Conservation (phyloP, 2,329 filamentous ascomycete genomes). For the Aspergillus arachidicola region DNA sequence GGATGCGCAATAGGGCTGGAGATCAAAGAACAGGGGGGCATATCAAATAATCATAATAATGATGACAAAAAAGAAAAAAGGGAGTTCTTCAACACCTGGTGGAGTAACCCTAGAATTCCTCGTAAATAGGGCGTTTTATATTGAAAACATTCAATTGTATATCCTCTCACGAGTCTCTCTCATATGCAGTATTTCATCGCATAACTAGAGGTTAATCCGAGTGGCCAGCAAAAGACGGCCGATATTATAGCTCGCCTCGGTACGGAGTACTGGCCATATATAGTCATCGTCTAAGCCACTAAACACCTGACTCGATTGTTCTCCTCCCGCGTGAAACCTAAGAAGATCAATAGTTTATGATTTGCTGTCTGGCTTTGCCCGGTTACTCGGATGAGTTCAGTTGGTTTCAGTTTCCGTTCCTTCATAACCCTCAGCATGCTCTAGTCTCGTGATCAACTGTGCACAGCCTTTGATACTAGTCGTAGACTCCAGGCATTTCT, state of each 20-base stretch:
- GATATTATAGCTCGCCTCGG: not conserved
- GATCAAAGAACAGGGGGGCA: not conserved
- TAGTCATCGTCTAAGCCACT: constrained; percentile 1
- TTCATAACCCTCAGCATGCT: not conserved
- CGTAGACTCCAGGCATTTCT: not conserved
- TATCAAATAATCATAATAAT: not conserved
- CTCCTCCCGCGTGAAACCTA: not conserved
- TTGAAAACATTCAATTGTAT: no score
- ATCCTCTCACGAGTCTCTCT: no score
- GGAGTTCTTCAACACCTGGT: not conserved
- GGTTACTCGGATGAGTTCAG: not conserved
- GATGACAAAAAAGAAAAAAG: not conserved
- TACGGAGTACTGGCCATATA: not conserved
- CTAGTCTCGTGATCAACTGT: not conserved
- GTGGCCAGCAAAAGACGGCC: not conserved
- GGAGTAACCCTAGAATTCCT: not conserved
- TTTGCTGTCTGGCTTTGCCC: not conserved
- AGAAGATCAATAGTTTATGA: not conserved
- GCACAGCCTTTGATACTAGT: not conserved
- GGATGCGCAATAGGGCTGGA: constrained; percentile 2
- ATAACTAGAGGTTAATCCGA: not conserved
- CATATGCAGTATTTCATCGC: no score
- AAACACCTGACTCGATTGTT: not conserved
- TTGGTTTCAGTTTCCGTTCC: not conserved
- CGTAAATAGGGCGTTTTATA: no score